Evolutionary conservation across 495 filamentous ascomycete genomes (phyloP).

Genomic region (Neurospora pannonica): DNA sequence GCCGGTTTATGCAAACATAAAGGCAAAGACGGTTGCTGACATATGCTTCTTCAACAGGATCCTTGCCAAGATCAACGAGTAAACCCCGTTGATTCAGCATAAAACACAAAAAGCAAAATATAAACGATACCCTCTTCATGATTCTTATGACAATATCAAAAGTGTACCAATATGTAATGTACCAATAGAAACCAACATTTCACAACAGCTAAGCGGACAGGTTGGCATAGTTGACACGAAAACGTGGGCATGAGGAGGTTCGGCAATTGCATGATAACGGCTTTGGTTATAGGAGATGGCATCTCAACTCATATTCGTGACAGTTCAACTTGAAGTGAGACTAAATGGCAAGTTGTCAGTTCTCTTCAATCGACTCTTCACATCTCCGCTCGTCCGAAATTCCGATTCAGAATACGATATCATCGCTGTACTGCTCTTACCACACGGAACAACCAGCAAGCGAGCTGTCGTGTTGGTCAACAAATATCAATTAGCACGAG

Average conservation of each 20-base stretch:
- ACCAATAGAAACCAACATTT: conserved; percentile 12
- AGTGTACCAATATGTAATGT: conserved; percentile 22
- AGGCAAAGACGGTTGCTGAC: conserved; percentile 14
- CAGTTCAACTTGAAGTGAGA: neutral
- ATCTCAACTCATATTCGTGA: neutral
- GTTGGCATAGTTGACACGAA: neutral
- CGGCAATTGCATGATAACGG: neutral
- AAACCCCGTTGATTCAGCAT: conserved; percentile 17
- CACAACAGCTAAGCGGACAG: neutral
- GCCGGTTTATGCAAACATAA: neutral
- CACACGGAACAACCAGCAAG: neutral
- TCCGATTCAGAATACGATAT: neutral
- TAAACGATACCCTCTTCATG: conserved; percentile 26
- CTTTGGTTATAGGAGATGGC: neutral
- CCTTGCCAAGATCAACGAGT: conserved; percentile 86
- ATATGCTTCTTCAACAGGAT: conserved; percentile 39
- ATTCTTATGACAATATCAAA: conserved; percentile 20
- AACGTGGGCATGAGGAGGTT: neutral
- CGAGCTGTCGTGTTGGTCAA: neutral
- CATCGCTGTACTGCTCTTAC: neutral
- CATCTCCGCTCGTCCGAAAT: neutral
- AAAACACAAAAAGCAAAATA: conserved; percentile 4
- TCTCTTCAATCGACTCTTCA: neutral
- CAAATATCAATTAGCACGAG: neutral
- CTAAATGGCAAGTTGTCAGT: neutral